Evolutionary conservation across 2,329 filamentous ascomycete genomes (phyloP).

Genomic region (Nemania serpens): DNA sequence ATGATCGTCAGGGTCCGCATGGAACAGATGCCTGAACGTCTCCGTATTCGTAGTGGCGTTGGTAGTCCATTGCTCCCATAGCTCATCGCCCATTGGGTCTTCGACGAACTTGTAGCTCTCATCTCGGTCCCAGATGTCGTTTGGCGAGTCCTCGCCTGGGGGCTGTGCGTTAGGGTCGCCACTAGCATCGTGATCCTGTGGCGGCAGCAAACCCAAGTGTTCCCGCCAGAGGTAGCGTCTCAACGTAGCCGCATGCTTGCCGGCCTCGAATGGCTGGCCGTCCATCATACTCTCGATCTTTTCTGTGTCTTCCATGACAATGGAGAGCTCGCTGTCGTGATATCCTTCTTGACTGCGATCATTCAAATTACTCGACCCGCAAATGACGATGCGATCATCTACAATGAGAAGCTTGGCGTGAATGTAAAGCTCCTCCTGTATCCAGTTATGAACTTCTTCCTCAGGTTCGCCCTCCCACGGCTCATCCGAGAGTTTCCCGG

Average conservation of each 20-base stretch:
- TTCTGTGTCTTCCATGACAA: constrained; percentile 85
- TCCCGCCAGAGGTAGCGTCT: constrained; percentile 87
- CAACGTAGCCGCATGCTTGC: constrained; percentile 81
- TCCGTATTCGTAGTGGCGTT: constrained; percentile 73
- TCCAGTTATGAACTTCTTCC: constrained; percentile 82
- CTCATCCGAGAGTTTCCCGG: constrained; percentile 67
- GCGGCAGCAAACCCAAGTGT: constrained; percentile 79
- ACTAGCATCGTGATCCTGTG: constrained; percentile 70
- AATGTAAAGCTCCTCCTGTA: constrained; percentile 95
- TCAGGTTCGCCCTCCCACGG: constrained; percentile 76
- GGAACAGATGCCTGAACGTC: constrained; percentile 79
- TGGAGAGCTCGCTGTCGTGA: constrained; percentile 88
- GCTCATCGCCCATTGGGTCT: constrained; percentile 69
- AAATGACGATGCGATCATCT: constrained; percentile 84
- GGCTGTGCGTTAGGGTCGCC: constrained; percentile 76
- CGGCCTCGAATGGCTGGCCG: constrained; percentile 75
- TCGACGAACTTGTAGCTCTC: constrained; percentile 68
- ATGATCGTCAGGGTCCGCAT: constrained; percentile 86
- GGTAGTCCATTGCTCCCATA: constrained; percentile 72
- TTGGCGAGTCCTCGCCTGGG: constrained; percentile 67
- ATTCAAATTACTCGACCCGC: constrained; percentile 88
- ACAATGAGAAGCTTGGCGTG: constrained; percentile 90
- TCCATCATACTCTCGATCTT: constrained; percentile 75
- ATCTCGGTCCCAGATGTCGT: constrained; percentile 64
- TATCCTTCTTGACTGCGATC: constrained; percentile 85